phyloP scores from a whole-genome alignment of 2,329 filamentous ascomycete species.

The Microdochium paspali region DNA sequence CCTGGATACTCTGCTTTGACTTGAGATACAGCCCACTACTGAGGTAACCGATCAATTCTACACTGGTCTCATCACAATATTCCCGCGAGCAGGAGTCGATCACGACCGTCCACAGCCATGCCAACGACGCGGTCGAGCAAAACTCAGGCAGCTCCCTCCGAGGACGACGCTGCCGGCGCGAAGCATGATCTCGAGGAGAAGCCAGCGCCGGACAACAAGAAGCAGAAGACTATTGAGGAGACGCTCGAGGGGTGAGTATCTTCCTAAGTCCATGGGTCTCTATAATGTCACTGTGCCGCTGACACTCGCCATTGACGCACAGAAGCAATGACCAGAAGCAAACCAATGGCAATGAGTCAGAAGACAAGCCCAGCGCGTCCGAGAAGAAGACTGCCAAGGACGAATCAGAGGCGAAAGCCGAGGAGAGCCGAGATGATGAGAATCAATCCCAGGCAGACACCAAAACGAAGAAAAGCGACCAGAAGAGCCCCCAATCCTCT shows the following conservation, averaged over 20 bases:
- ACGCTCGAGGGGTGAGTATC: slow-evolving; percentile 24
- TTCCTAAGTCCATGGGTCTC: too few species aligned
- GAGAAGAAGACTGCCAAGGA: too few species aligned
- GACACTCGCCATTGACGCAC: slow-evolving; percentile 1
- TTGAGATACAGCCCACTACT: too few species aligned
- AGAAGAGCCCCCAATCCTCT: slow-evolving; percentile 29
- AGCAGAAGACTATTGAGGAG: slow-evolving; percentile 45
- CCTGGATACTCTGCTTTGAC: neutral
- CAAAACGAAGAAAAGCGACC: slow-evolving; percentile 3
- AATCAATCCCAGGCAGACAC: too few species aligned
- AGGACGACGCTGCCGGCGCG: neutral
- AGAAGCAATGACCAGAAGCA: neutral
- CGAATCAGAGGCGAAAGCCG: neutral
- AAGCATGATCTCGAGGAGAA: neutral
- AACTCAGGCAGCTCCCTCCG: neutral
- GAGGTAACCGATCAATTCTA: too few species aligned
- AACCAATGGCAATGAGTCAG: neutral
- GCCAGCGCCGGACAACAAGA: slow-evolving; percentile 14
- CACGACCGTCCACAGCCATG: too few species aligned
- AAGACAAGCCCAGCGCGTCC: neutral
- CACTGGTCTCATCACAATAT: too few species aligned
- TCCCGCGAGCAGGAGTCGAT: too few species aligned
- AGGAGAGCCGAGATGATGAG: too few species aligned
- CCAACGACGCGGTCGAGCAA: neutral
- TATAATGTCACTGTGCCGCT: too few species aligned